phyloP scores from a whole-genome alignment of 345 rosid genomes.

The Gossypium herbaceum region DNA sequence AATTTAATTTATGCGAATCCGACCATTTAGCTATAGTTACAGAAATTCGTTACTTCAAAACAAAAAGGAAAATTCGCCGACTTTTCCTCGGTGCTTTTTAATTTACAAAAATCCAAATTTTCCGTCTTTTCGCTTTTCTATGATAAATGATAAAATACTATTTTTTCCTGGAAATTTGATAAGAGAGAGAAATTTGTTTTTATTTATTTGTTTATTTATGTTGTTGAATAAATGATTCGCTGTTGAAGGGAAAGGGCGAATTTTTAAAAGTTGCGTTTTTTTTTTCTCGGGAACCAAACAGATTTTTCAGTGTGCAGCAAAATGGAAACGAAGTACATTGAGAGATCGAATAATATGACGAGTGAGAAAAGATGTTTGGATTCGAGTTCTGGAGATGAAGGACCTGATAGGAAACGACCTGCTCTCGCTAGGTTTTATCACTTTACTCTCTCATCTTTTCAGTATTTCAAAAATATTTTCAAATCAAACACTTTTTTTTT shows the following conservation, averaged over 20 bases:
- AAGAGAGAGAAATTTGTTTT: slow-evolving; percentile 1
- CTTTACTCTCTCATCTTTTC: not conserved
- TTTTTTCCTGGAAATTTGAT: not conserved
- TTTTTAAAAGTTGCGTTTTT: not conserved
- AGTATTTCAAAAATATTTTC: not conserved
- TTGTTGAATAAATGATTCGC: not conserved
- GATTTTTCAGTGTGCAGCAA: not conserved
- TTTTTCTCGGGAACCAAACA: slow-evolving; percentile 17
- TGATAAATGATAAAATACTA: too few relatives aligned
- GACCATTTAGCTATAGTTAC: too few relatives aligned
- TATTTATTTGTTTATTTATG: not conserved
- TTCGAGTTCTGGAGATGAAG: slow-evolving; percentile 45
- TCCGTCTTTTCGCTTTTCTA: not conserved
- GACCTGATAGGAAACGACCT: slow-evolving; percentile 80
- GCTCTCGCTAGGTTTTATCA: slow-evolving; percentile 74
- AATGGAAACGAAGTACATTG: slow-evolving; percentile 84
- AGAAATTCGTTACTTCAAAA: not conserved
- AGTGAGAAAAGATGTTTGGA: slow-evolving; percentile 78
- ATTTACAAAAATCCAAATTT: not conserved
- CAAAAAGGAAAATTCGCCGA: slow-evolving; percentile 34
- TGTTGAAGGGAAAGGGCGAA: not conserved
- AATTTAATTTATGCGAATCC: too few relatives aligned
- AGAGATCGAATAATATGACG: slow-evolving; percentile 69
- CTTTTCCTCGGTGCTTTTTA: slow-evolving; percentile 33
- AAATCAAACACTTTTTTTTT: not conserved